These are phyloP conservation scores for Halophytophthora polymorphica DNA, from an alignment of 352 stramenopile species.

Conservation along the genomic window DNA sequence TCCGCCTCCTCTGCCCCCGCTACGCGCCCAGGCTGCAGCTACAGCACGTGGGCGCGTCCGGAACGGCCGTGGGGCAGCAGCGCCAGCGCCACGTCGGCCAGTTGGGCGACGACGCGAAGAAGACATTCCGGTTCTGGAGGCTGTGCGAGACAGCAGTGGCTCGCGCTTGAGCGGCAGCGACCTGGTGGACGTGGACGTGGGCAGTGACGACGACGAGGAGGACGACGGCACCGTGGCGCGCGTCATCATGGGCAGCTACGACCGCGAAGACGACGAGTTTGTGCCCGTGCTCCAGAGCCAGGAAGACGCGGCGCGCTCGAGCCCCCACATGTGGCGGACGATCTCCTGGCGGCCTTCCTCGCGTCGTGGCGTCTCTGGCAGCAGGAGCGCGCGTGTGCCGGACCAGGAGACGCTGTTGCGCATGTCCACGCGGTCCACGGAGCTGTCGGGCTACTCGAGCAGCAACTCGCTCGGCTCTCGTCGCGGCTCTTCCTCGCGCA, in stretches of 20 bases:
- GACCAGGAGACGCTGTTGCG: slow-evolving; percentile 47
- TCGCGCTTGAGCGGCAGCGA: slow-evolving; percentile 44
- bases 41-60: neutral
- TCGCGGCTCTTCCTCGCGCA: slow-evolving; percentile 23
- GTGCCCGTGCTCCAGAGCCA: slow-evolving; percentile 68
- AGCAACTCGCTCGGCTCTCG: slow-evolving; percentile 41
- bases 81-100: neutral
- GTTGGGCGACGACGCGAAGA: slow-evolving; percentile 6
- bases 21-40: slow-evolving; percentile 11
- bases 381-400: slow-evolving; percentile 26
- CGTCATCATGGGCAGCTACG: slow-evolving; percentile 32
- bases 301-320: slow-evolving; percentile 46
- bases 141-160: slow-evolving; percentile 28
- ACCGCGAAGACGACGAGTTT: slow-evolving; percentile 47
- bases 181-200: slow-evolving; percentile 21
- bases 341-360: slow-evolving; percentile 48
- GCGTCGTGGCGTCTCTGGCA: slow-evolving; percentile 18
- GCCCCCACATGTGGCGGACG: slow-evolving; percentile 34
- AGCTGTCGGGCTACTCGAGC: slow-evolving; percentile 31
- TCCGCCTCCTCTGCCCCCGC: slow-evolving; percentile 15
- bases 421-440: slow-evolving; percentile 42
- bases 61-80: neutral
- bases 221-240: slow-evolving; percentile 25
- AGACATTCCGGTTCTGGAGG: slow-evolving; percentile 74
- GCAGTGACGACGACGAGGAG: slow-evolving; percentile 30